Evolutionary conservation across 139 green algal species (phyloP), one percentile per base, ranked within the genome.

Genomic region (Gonium pectorale): DNA sequence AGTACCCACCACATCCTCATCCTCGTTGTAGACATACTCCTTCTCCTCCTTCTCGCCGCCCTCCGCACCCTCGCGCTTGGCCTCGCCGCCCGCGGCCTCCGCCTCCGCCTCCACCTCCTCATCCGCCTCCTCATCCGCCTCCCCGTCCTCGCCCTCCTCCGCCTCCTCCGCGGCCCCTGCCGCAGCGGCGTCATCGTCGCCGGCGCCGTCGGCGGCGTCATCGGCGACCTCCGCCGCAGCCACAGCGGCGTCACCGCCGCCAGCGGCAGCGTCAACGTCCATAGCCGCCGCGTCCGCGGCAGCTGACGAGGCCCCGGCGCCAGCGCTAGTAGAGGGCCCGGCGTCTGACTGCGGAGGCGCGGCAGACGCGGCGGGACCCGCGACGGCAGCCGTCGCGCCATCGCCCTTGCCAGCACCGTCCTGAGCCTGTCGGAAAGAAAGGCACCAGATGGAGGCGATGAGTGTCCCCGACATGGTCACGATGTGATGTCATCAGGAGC

Each of bases 71-170:
- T 56, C 68, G 21, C 19, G 52, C 54, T 35, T 40, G 24, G 31
- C 43, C 52, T 19, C 67, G 31, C 26, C 66, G 3, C 22, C 44
- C 51, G 29, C 11, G 46, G 19, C 31, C 46, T 40, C 66, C 67
- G 66, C 67, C 26, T 5, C 79, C 27, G 77, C 46, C 77, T 60
- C 54, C 72, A 33, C 86, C 68, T 89, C 74, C 51, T 81, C 79
- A 22, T 59, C 88, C 43, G 81, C 81, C 27, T 60, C 49, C n/a
- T 63, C 54, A 5, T 71, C 78, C 78, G 75, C 63, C 62, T 70
- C 49, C 70, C 31, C 86, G 62, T 87, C 72, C 43, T 75, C 77
- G 38, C 44, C 88, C 51, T 86, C 82, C 35, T 64, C 52, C 44
- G 44, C 35, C 35, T 81, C 63, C 52, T 85, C 63, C 52, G 74